Conservation (phyloP, 176 grass and related monocot species). For the Hsuehochloa calcarea region DNA sequence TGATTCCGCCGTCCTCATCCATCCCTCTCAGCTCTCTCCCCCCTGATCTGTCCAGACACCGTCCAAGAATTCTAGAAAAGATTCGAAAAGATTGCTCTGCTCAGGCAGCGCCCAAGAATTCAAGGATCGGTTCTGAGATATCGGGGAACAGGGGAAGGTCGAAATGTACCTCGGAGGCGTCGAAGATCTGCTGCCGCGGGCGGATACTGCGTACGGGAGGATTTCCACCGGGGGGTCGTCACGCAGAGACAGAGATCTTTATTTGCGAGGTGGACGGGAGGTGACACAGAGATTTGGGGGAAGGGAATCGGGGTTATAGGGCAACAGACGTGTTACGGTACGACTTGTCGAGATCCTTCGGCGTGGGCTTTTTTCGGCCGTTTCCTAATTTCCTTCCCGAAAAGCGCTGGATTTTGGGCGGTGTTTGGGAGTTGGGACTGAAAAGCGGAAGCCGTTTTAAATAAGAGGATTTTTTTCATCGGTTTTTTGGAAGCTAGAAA, state of each 20-base stretch:
- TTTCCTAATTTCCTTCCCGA: not conserved
- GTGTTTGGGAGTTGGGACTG: too few species aligned
- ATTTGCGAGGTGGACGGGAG: not conserved
- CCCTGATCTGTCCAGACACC: not conserved
- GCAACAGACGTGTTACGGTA: not conserved
- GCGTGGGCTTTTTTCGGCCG: not conserved
- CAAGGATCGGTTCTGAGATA: not conserved
- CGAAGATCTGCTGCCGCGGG: not conserved
- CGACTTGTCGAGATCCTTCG: not conserved
- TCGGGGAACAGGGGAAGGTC: not conserved
- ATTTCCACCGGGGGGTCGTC: not conserved
- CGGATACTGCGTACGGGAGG: not conserved
- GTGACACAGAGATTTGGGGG: not conserved
- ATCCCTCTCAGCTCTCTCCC: not conserved
- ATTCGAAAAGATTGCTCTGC: not conserved
- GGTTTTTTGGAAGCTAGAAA: too few species aligned
- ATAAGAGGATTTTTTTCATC: too few species aligned
- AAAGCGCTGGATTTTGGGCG: not conserved
- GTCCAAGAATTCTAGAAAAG: not conserved
- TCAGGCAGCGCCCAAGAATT: not conserved
- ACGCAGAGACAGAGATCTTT: not conserved
- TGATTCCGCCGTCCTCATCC: conserved; percentile 12
- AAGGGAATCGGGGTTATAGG: not conserved
- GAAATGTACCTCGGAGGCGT: conserved; percentile 19
- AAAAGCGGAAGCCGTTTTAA: too few species aligned